Conservation (phyloP, 305 asterid species). For the Solanum aculeatissimum region DNA sequence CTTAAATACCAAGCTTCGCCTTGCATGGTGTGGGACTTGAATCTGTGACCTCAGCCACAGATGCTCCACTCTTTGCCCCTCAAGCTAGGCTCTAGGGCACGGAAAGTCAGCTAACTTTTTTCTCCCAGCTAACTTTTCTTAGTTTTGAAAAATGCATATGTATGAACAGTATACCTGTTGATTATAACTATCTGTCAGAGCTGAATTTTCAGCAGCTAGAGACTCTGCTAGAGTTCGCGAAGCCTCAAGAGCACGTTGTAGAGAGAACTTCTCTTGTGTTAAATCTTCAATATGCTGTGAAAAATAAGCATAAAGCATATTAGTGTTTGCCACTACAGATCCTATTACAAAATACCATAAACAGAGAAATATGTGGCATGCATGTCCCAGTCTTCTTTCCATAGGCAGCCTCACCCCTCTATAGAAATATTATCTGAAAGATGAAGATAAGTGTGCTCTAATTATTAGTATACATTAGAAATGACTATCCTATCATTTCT, state of each 20-base stretch:
- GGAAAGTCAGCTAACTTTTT: neutral
- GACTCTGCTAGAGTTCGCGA: conserved; percentile 82
- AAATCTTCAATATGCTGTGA: conserved; percentile 96
- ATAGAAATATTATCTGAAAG: neutral
- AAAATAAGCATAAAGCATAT: neutral
- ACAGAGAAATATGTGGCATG: neutral
- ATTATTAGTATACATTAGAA: neutral
- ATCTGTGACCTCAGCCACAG: too few species aligned
- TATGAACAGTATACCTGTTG: conserved; percentile 47
- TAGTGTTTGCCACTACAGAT: neutral
- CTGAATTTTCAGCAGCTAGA: conserved; percentile 92
- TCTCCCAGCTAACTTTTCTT: neutral
- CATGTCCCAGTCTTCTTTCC: neutral
- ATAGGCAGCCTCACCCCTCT: neutral
- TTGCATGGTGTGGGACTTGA: too few species aligned
- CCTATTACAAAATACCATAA: neutral
- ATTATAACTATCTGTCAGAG: conserved; percentile 83
- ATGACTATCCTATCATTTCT: neutral
- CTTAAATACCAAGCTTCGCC: too few species aligned
- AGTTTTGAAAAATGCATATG: neutral
- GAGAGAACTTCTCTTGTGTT: conserved; percentile 91
- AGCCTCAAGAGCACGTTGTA: conserved; percentile 97
- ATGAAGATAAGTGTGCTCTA: neutral
- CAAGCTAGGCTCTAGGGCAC: too few species aligned
- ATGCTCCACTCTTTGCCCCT: too few species aligned